Base-by-base conservation (phyloP, 2,329 filamentous ascomycete genomes). In the Elsinoe necatrix region DNA sequence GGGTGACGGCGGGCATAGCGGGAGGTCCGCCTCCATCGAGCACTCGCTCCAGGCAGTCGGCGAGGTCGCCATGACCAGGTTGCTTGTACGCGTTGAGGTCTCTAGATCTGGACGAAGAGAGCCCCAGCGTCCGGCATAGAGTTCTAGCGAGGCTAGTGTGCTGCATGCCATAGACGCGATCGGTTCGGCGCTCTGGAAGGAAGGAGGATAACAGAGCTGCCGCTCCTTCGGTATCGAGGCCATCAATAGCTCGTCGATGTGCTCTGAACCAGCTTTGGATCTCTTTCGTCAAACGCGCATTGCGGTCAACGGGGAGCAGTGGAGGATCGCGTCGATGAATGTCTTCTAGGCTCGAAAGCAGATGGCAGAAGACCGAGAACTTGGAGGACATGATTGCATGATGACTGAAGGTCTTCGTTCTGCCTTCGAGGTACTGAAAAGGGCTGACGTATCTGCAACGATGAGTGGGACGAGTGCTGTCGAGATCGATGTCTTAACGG, bases 111-210 rank as follows among this genome's bases (percentile, higher is more conserved):
- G 79, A 81, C 2, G 74, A 71, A 0, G 85, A 83, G 21, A 95
- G 76, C 3, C 78, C 70, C n/a, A 92, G 75, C 18, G 81, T 80
- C 29, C 83, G 80, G 2, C 78, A 80, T 14, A 95, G 76, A n/a
- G 88, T 79, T 54, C 78, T 81, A 57, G 84, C 80, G 0, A 95
- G 74, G 0, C 73, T 76, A 7, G 72, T 66, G 27, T 80, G 73
- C 64, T 87, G 81, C 1, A 95, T 75, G 35, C 77, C 79, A 67
- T 91, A 95, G 1, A 92, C 86, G 25, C 89, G 80, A 66, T 95
- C 89, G 2, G 82, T 84, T 55, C 89, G 78, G 61, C 79, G 83
- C 60, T 90, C 84, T 0, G 90, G 89, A 0, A 95, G 78, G 0
- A 96, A 71, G 2, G 85, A 84, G 1, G 87, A 91, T 0, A 95